phyloP scores from a whole-genome alignment of 2,329 filamentous ascomycete species.

The Aureobasidium sp. region DNA sequence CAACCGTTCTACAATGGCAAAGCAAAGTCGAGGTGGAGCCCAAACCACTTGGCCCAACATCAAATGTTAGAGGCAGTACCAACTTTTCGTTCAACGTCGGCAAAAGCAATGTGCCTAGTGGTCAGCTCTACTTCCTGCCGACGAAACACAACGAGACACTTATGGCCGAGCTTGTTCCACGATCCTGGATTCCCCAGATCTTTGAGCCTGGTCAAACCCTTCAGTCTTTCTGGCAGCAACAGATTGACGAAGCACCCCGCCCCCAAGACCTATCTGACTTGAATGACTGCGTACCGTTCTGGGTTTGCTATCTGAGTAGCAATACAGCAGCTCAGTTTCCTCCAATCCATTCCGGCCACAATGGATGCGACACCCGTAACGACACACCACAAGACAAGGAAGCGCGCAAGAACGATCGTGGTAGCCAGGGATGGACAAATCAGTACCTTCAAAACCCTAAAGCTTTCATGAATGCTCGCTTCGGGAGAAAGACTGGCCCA shows the following conservation, averaged over 20 bases:
- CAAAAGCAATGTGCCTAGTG: neutral
- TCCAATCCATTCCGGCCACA: slow-evolving; percentile 15
- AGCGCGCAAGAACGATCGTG: slow-evolving; percentile 19
- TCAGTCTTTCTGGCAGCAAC: slow-evolving; percentile 22
- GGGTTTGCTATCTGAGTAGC: slow-evolving; percentile 17
- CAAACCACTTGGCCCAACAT: neutral
- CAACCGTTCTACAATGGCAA: neutral
- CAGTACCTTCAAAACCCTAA: neutral
- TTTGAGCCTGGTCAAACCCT: slow-evolving; percentile 17
- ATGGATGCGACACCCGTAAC: slow-evolving; percentile 21
- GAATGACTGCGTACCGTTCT: slow-evolving; percentile 22
- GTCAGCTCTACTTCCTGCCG: slow-evolving; percentile 2
- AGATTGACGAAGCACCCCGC: slow-evolving; percentile 16
- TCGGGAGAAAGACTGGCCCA: neutral
- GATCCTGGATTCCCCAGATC: slow-evolving; percentile 22
- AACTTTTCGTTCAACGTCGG: neutral
- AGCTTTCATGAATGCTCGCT: neutral
- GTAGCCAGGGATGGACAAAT: slow-evolving; percentile 14
- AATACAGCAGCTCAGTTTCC: slow-evolving; percentile 11
- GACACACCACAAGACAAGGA: slow-evolving; percentile 19
- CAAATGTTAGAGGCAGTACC: neutral
- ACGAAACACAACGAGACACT: neutral
- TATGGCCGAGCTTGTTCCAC: slow-evolving; percentile 20
- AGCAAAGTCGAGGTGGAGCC: neutral
- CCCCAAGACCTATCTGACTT: slow-evolving; percentile 22